A percentile compares a stretch with the other conserved stretches of the same genome.
Conservation (phyloP, 2,329 filamentous ascomycete species). For the Colletotrichum australisinense region DNA sequence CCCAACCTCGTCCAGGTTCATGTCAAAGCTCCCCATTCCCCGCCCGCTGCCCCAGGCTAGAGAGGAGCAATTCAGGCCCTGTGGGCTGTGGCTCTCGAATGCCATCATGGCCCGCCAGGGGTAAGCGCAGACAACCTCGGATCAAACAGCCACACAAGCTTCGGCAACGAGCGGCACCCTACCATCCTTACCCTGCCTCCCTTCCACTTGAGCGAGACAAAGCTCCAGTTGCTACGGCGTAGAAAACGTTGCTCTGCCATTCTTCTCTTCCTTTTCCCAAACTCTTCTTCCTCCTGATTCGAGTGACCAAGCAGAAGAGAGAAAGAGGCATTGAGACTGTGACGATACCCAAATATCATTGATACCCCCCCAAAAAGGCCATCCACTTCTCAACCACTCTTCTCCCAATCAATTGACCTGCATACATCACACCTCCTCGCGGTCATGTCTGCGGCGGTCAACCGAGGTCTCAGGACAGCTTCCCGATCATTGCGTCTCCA, state of each 20-base stretch:
- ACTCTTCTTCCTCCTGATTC: not conserved
- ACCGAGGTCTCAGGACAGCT: constrained; percentile 64
- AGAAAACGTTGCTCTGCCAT: not conserved
- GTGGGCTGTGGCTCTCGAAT: not conserved
- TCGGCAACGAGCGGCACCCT: constrained; percentile 33
- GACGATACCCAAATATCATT: not conserved
- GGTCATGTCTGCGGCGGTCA: constrained; percentile 63
- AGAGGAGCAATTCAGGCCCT: constrained; percentile 2
- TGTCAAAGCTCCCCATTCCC: constrained; percentile 22
- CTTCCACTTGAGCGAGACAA: constrained; percentile 27
- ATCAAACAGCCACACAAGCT: constrained; percentile 36
- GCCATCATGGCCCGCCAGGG: constrained; percentile 33
- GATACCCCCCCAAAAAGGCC: not conserved
- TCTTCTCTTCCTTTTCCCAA: not conserved
- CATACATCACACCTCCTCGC: constrained; percentile 8
- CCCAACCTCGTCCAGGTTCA: constrained; percentile 10
- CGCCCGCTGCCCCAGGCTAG: constrained; percentile 28
- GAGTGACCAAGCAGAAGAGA: not conserved
- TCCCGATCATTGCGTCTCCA: constrained; percentile 65
- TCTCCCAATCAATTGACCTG: constrained; percentile 29
- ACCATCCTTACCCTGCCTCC: constrained; percentile 5
- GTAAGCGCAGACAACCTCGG: constrained; percentile 37
- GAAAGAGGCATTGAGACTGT: not conserved
- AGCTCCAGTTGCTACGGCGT: constrained; percentile 2
- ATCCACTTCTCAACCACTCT: not conserved